Base-by-base conservation (phyloP, 257 asterid genomes). In the Plantago major region DNA sequence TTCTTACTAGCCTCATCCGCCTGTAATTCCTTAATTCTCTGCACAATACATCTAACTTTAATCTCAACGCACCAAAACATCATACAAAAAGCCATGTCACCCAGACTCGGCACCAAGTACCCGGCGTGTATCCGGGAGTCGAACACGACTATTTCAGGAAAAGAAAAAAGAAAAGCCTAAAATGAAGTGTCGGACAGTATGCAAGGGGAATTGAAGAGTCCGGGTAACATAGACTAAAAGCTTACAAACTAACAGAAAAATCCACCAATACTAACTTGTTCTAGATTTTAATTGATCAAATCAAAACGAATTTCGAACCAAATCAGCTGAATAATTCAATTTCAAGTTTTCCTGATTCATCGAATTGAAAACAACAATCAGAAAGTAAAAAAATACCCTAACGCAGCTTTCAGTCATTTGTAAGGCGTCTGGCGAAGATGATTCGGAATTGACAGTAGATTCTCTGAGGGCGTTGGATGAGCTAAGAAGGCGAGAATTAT, bases 1-100 rank as follows among this genome's bases (percentile, higher is more conserved):
- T 83, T 93, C 63, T 65, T 68, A 64, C 68, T 63, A 42, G 79
- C 74, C 72, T 89, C 96, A 13, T 71, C 82, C 53, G 80, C 81
- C 75, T 93, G 96, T 84, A 93, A 68, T 72, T 87, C 96, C 70
- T 83, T 89, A 74, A 93, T 79, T 80, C 88, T 80, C 99, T 93
- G 76, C 4, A 68, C 13, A 26, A 17, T 18, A 43, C n/a, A 57
- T 56, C 11, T 15, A 33, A 33, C 40, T 33, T 33, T 3, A 33
- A 33, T 33, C 40, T 33, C 40, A 33, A 33, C 40, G 8, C 40
- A 33, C 8, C 40, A 33, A 33, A 33, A 5, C 40, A 33, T 33
- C 40, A 33, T 33, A 33, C 40, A 1, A 33, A 33, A 33, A 33
- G 40, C 40, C 3, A 22, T 22, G 26, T 26, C 30, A 13, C 30